Base-by-base conservation (phyloP, 257 asterid species). In the Handroanthus guayacan region DNA sequence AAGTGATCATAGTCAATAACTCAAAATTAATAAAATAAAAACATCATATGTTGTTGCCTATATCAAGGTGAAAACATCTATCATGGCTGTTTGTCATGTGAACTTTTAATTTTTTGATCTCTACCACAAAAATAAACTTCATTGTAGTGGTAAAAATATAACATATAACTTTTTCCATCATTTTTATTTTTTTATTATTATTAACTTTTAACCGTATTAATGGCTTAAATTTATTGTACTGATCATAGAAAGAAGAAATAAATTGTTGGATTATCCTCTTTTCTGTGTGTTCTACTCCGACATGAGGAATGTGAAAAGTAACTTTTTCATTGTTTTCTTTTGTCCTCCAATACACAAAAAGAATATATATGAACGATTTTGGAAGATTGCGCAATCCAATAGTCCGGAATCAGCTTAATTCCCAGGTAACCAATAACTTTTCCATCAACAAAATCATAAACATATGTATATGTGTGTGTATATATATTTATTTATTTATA, bases 281-380 rank as follows among this genome's bases (percentile, higher is more conserved):
- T 75, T 65, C 47, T 64, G 64, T 18, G 38, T 75, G 18, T 25
- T 75, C 52, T 37, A 20, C 63, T 74, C 10, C 18, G 78, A 75
- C 79, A 66, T 8, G 79, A 14, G 37, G 74, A 66, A 76, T 57
- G 43, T 60, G 71, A 68, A 69, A 76, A 57, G 72, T 20, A 66
- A 47, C 20, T 16, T 18, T 7, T 17, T 3, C 72, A 47, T 61
- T 14, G 55, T 76, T 76, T 67, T 47, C 55, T 64, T 67, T 68
- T 57, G 34, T 38, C 74, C 62, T 31, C 81, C 71, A 77, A 68
- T 64, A 13, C 68, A 61, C 81, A 68, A 68, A 77, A 76, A 48
- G 81, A 77, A 77, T 67, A 66, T 20, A 57, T 56, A 58, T 60
- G 9, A 77, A 69, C 58, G 81, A 77, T 69, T 60, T 77, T 50